phyloP scores from a whole-genome alignment of 2,329 filamentous ascomycete genomes.

The Microdochium paspali region DNA sequence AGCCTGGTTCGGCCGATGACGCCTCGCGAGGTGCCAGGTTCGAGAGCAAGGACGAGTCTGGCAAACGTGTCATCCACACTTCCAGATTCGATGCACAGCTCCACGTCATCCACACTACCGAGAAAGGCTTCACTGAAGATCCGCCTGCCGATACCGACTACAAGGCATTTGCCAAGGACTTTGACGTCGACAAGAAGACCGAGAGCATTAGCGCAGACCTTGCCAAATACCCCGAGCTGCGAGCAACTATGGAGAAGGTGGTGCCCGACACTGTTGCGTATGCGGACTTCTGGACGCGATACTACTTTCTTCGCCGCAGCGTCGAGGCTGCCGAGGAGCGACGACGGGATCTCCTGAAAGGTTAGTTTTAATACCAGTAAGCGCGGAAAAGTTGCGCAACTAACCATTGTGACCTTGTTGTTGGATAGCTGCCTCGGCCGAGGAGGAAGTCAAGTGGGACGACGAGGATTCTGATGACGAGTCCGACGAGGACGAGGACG shows the following conservation, averaged over 20 bases:
- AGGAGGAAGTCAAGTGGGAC: slow-evolving; percentile 63
- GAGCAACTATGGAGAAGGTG: slow-evolving; percentile 84
- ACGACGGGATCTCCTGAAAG: slow-evolving; percentile 82
- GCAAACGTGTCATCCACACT: slow-evolving; percentile 89
- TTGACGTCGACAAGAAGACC: slow-evolving; percentile 78
- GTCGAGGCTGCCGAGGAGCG: slow-evolving; percentile 89
- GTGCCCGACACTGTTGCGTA: slow-evolving; percentile 94
- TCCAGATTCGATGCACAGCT: slow-evolving; percentile 92
- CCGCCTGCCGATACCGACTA: slow-evolving; percentile 63
- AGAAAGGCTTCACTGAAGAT: slow-evolving; percentile 76
- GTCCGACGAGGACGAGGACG: slow-evolving; percentile 41
- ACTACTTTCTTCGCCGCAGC: slow-evolving; percentile 89
- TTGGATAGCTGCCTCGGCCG: slow-evolving; percentile 50
- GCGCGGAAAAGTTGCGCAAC: not conserved
- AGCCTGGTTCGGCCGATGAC: slow-evolving; percentile 51
- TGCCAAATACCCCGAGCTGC: slow-evolving; percentile 76
- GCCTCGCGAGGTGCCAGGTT: slow-evolving; percentile 65
- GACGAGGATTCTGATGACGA: slow-evolving; percentile 65
- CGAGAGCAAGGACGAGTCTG: slow-evolving; percentile 83
- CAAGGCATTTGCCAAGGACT: slow-evolving; percentile 60
- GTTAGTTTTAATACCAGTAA: slow-evolving; percentile 37
- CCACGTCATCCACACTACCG: slow-evolving; percentile 83
- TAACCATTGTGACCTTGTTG: slow-evolving; percentile 15
- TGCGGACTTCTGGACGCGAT: slow-evolving; percentile 81
- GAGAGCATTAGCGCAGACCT: slow-evolving; percentile 73